These are phyloP conservation scores for Lactarius evosmus DNA, from an alignment of 768 basidiomycete species.

Conservation along the genomic window DNA sequence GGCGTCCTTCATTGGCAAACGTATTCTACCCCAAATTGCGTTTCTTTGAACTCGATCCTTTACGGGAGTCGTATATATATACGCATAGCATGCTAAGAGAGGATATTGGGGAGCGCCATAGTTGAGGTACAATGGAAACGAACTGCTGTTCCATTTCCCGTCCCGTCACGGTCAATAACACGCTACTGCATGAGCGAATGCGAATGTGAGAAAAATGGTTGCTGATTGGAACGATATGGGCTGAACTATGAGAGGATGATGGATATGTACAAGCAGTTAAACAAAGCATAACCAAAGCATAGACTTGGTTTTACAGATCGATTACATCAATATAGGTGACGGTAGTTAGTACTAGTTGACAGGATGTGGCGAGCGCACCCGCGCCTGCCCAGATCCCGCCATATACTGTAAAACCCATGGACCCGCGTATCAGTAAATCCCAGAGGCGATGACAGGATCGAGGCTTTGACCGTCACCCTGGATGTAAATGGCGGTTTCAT, in stretches of 20 bases:
- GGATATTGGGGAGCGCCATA: not conserved
- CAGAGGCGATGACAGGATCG: conserved; percentile 13
- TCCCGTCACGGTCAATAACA: not conserved
- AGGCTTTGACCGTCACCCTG: not conserved
- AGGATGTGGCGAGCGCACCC: conserved; percentile 1
- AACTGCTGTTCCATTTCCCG: not conserved
- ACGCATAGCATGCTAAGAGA: not conserved
- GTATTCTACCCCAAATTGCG: not conserved
- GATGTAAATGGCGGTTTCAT: not conserved
- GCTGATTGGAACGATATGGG: conserved; percentile 12
- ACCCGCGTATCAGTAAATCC: conserved; percentile 10
- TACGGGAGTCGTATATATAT: not conserved
- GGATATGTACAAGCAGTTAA: conserved; percentile 13
- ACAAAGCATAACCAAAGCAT: not conserved
- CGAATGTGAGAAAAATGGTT: not conserved
- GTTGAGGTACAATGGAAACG: not conserved
- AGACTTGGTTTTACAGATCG: conserved; percentile 4
- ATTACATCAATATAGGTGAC: conserved; percentile 1
- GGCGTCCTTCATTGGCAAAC: not conserved
- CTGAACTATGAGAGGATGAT: not conserved
- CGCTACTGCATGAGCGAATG: conserved; percentile 1
- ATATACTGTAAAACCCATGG: not conserved
- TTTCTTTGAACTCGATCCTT: not conserved
- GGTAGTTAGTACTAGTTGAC: not conserved
- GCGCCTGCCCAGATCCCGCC: not conserved